Base-by-base conservation (phyloP, 148 eudicot genomes). In the Cornus controversa region DNA sequence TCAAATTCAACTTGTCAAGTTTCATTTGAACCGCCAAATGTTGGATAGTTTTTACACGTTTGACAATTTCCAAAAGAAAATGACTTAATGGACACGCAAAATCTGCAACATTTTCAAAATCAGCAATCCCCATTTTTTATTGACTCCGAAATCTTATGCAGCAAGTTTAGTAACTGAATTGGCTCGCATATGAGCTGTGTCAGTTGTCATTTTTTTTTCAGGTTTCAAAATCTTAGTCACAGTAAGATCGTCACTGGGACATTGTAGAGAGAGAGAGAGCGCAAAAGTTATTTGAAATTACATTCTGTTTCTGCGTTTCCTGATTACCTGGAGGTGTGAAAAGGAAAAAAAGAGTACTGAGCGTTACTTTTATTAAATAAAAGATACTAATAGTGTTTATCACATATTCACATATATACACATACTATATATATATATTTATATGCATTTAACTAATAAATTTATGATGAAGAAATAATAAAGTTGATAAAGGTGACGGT, bases 41-140 rank as follows among this genome's bases (percentile, higher is more conserved):
- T n/a, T n/a, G n/a, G n/a, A n/a, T n/a, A n/a, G n/a, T 66, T 34
- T 27, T 18, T 66, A 66, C 69, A 66, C 18, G 69, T 66, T 66
- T 66, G 69, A 37, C 69, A 28, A 27, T 66, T 28, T 20, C 28
- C 37, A 27, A 3, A 66, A 66, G 37, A 29, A 66, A 66, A 66
- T 14, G 36, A 29, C 36, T 10, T 8, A 24, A 25, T 3, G 20
- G 1, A 27, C 18, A 36, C 71, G 1, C 25, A 16, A 18, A 20
- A 20, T 14, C 25, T 18, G 24, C 24, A 34, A 16, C 7, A 3
- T 29, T 28, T 13, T 29, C 69, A 64, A 25, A 64, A 29, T 29
- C 31, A 29, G 31, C 31, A 3, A 29, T 29, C 3, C 31, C 1
- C 31, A 29, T 29, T 10, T 9, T 23, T 1, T 64, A 25, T 64